phyloP scores from a whole-genome alignment of 2,329 filamentous ascomycete genomes.

The Cryphonectria parasitica region DNA sequence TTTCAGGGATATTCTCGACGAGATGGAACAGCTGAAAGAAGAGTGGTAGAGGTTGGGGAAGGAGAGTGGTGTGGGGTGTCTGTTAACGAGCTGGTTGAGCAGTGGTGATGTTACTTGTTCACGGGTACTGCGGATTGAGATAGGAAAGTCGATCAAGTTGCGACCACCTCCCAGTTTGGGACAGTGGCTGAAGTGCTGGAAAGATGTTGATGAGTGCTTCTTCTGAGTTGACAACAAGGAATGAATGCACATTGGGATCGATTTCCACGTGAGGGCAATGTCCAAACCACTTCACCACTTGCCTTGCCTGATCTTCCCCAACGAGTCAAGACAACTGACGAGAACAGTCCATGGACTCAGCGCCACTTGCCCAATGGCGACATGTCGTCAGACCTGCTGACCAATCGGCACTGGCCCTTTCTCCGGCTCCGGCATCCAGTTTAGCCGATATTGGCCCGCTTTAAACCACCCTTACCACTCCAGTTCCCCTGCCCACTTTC shows the following conservation, averaged over 20 bases:
- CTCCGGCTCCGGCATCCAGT: conserved; percentile 7
- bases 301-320: conserved; percentile 18
- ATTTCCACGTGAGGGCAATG: background rate
- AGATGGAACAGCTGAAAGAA: background rate
- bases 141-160: conserved; percentile 17
- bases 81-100: conserved; percentile 13
- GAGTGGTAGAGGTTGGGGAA: background rate
- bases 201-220: background rate
- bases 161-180: background rate
- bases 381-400: conserved; percentile 14
- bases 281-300: background rate
- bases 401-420: conserved; percentile 8
- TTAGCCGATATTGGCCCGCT: conserved; percentile 2
- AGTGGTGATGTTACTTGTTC: conserved; percentile 1
- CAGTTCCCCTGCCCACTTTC: background rate
- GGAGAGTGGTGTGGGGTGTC: background rate
- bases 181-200: background rate
- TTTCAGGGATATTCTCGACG: background rate
- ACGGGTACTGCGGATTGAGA: conserved; percentile 11
- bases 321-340: conserved; percentile 6
- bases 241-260: background rate
- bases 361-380: conserved; percentile 5
- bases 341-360: background rate
- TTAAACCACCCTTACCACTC: background rate
- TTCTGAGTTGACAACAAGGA: background rate